Percentiles rank a stretch among this genome's conserved stretches.
phyloP scores from a whole-genome alignment of 2,329 filamentous ascomycete genomes.

The Fusarium sp. region DNA sequence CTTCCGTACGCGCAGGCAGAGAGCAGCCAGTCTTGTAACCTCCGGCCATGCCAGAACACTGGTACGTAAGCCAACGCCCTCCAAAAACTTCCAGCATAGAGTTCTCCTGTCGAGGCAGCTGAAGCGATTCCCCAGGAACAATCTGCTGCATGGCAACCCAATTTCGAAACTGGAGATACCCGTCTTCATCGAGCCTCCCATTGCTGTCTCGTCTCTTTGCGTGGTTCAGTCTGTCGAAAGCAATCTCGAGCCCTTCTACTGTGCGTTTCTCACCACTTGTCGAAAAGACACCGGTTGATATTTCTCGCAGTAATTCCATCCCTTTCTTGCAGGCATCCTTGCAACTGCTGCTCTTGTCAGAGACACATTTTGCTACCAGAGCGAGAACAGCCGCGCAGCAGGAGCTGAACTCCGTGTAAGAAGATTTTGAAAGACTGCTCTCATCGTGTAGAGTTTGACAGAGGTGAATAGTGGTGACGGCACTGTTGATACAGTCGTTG shows the following conservation, averaged over 20 bases:
- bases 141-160: constrained; percentile 36
- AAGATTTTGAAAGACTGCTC: constrained; percentile 29
- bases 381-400: constrained; percentile 33
- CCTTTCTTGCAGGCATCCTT: constrained; percentile 16
- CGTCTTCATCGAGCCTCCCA: neutral
- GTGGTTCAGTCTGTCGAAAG: constrained; percentile 8
- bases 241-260: constrained; percentile 13
- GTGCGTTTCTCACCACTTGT: constrained; percentile 19
- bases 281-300: constrained; percentile 20
- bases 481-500: constrained; percentile 20
- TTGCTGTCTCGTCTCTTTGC: neutral
- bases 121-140: constrained; percentile 17
- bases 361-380: constrained; percentile 18
- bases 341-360: neutral
- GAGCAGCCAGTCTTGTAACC: neutral
- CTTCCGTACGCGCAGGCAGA: constrained; percentile 8
- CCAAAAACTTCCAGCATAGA: neutral
- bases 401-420: constrained; percentile 33
- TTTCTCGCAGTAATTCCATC: constrained; percentile 16
- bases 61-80: neutral
- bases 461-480: constrained; percentile 20
- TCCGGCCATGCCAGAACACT: constrained; percentile 5
- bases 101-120: constrained; percentile 7
- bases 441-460: constrained; percentile 23
- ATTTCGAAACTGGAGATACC: constrained; percentile 33